Conservation (phyloP, 2,329 filamentous ascomycete species). For the Exophiala aquamarina region DNA sequence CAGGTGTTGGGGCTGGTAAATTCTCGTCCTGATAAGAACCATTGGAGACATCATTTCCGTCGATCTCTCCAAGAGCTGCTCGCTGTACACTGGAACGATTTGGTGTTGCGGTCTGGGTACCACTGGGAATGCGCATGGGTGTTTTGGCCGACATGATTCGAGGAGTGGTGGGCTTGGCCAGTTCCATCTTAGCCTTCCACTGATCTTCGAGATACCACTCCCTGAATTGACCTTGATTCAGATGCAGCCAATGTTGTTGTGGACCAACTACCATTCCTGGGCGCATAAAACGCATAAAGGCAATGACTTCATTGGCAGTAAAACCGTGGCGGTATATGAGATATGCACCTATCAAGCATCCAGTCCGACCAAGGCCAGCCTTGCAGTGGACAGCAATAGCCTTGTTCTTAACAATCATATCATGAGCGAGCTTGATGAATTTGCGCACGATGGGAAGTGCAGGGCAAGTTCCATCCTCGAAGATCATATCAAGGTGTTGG, state of each 20-base stretch:
- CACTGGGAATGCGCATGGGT: constrained; percentile 59
- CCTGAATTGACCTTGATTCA: constrained; percentile 96
- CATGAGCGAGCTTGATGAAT: constrained; percentile 92
- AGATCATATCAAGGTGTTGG: constrained; percentile 98
- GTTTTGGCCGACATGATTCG: constrained; percentile 55
- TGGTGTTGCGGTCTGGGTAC: constrained; percentile 75
- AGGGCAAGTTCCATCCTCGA: constrained; percentile 96
- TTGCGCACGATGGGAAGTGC: constrained; percentile 84
- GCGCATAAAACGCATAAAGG: constrained; percentile 98
- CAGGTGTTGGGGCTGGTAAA: constrained; percentile 89
- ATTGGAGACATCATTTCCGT: constrained; percentile 66
- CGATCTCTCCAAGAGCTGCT: constrained; percentile 89
- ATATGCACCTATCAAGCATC: constrained; percentile 95
- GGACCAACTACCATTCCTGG: constrained; percentile 98
- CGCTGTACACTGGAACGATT: constrained; percentile 58
- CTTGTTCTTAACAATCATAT: constrained; percentile 90
- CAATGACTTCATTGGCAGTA: constrained; percentile 94
- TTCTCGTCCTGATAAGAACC: constrained; percentile 78
- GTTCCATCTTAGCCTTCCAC: constrained; percentile 77
- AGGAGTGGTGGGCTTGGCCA: constrained; percentile 58
- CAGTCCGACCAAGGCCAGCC: constrained; percentile 90
- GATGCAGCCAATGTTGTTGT: constrained; percentile 97
- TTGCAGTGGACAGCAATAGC: constrained; percentile 98
- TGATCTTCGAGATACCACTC: constrained; percentile 89
- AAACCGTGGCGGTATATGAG: constrained; percentile 97